Percentiles rank a stretch among this genome's conserved stretches.
Conservation (phyloP, 2,329 filamentous ascomycete genomes). For the Colletotrichum gigasporum region DNA sequence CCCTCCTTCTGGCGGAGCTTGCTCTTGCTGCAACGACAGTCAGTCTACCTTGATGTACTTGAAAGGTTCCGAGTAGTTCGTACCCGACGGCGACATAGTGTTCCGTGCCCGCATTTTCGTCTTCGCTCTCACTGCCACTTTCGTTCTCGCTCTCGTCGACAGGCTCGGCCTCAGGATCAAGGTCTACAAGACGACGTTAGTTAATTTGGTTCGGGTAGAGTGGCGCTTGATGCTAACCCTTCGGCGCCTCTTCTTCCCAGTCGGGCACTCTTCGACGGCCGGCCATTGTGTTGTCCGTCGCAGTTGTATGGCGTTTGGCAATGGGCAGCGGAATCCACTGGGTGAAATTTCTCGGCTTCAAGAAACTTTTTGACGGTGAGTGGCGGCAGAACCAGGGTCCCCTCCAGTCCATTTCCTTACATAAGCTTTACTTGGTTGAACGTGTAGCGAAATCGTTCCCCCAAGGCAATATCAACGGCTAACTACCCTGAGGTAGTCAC, state of each 20-base stretch:
- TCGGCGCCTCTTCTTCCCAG: conserved; percentile 31
- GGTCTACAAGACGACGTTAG: conserved; percentile 21
- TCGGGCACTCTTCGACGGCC: conserved; percentile 24
- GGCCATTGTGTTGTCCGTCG: conserved; percentile 8
- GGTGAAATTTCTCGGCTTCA: conserved; percentile 32
- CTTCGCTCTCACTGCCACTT: conserved; percentile 50
- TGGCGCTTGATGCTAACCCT: conserved; percentile 9
- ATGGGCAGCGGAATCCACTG: background rate
- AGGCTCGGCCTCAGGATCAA: conserved; percentile 31
- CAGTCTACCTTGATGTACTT: background rate
- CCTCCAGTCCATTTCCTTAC: conserved; percentile 1
- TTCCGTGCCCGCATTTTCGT: conserved; percentile 74
- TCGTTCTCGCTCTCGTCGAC: conserved; percentile 51
- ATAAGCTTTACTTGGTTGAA: conserved; percentile 12
- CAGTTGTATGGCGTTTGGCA: conserved; percentile 4
- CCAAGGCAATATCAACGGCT: no score
- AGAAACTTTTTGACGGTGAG: conserved; percentile 35
- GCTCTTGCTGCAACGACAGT: conserved; percentile 68
- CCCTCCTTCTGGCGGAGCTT: conserved; percentile 80
- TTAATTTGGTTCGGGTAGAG: background rate
- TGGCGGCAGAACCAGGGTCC: conserved; percentile 28
- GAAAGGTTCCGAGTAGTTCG: background rate
- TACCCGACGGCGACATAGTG: conserved; percentile 85
- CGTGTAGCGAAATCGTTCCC: no score
- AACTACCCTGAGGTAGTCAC: background rate